Base-by-base conservation (phyloP, 1,139 yeast species). In the Kurtzmaniella quercitrusa region DNA sequence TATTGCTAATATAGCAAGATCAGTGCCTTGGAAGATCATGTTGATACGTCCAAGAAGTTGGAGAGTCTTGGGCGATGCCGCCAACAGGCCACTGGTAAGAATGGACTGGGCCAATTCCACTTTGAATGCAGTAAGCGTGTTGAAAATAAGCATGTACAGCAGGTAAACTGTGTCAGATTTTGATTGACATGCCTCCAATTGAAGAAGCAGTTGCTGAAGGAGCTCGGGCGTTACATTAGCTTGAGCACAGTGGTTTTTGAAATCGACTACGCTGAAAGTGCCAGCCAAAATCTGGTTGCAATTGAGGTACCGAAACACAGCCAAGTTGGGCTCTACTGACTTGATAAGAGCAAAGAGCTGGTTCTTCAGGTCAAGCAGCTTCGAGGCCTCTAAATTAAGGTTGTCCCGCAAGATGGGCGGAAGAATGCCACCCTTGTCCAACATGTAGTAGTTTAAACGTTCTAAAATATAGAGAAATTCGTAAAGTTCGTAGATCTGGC, bases 401-500 rank as follows among this genome's bases (percentile, higher is more conserved):
- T 36, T 21, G 21, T 36, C 24, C 16, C 25, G 23, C 16, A 36
- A 19, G 3, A 36, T 27, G 11, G 38, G 38, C 12, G 38, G 25
- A 19, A 27, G 21, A 3, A 36, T 38, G 4, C 41, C 38, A 10
- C 42, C 42, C 23, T 41, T 43, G 24, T 43, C 46, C 23, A 41
- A 18, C 12, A 62, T 58, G 24, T 67, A 51, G 43, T 66, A 54
- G 45, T 65, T 63, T 41, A 65, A 59, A 34, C 73, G 53, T 52
- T 70, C 76, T 45, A 58, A 54, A 2, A 62, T 52, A 46, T 60
- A 68, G 38, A 70, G 51, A 39, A 57, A 56, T 44, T 68, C 72
- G 49, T 59, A 70, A 37, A 70, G 56, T 49, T 70, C 75, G 45
- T 59, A 61, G 34, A 68, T 45, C 45, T 68, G 69, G 9, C 52